Base-by-base conservation (phyloP, 1,284 basidiomycete species). In the Apiotrichum sp. region DNA sequence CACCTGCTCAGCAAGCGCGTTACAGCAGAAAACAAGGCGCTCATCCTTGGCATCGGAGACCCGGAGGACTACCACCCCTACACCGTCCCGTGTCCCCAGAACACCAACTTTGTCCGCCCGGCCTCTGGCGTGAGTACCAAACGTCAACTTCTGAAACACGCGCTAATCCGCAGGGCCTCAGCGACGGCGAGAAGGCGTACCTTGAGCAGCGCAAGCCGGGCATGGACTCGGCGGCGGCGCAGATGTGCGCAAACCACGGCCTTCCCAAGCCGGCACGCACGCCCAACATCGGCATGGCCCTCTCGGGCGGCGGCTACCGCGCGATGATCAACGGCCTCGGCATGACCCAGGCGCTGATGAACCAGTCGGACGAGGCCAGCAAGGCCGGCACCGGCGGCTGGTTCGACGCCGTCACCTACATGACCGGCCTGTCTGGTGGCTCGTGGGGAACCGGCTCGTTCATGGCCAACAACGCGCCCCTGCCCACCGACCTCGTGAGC, bases 291-390 rank as follows among this genome's bases (percentile, higher is more conserved):
- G 77, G 75, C 33, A 66, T 78, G 43, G 77, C 78, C 1, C 60
- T 79, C 13, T 75, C 73, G 9, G 79, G 79, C 38, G 79, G 79
- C 34, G 79, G 79, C 4, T 76, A 79, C 55, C 63, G 79, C 16
- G 78, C 78, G 9, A 79, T 80, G 78, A 69, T 78, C 42, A 62
- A 62, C 58, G 61, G 61, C 16, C 47, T 62, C 29, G 61, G 61
- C 41, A 57, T 59, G 58, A 47, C 53, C 29, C 43, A 47, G 50
- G 61, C 53, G 22, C 38, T 55, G 14, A 59, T 59, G 57, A 31
- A 34, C 41, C 22, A 47, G 6, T 34, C 22, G 31, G 35, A 38
- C 8, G 53, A 61, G 48, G 51, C 59, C 16, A 47, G 11, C 39
- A 40, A 47, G 32, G 47, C 56, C 8, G 56, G 56, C 22, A 51